A percentile compares a stretch with the other conserved stretches of the same genome.
phyloP scores from a whole-genome alignment of 495 filamentous ascomycete species.

The Schizothecium vesticola region DNA sequence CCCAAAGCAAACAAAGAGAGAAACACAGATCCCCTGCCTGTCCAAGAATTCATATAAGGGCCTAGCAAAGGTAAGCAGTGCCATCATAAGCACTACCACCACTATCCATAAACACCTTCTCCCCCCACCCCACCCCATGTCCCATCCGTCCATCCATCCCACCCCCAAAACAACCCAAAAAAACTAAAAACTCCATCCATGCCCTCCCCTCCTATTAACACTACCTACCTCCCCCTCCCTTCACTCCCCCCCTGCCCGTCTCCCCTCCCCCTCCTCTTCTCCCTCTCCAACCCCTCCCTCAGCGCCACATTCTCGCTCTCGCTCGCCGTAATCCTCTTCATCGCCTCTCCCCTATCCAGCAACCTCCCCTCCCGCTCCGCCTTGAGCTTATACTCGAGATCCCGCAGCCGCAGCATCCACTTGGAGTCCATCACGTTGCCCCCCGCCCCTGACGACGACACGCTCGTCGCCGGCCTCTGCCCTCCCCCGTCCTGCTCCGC shows the following conservation, averaged over 20 bases:
- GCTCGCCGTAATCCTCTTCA: constrained; percentile 78
- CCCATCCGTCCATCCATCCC: not conserved
- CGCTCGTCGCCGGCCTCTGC: not conserved
- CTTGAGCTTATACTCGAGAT: constrained; percentile 84
- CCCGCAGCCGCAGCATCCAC: constrained; percentile 78
- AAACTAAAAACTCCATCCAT: not conserved
- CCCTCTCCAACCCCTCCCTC: constrained; percentile 59
- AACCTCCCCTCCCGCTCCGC: constrained; percentile 83
- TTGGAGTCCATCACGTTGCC: constrained; percentile 48
- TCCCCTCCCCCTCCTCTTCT: constrained; percentile 19
- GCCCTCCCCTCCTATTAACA: not conserved
- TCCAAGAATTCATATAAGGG: not conserved
- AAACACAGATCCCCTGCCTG: too few species aligned
- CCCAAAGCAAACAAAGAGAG: too few species aligned
- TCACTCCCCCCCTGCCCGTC: not conserved
- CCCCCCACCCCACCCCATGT: too few species aligned
- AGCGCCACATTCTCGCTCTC: constrained; percentile 72
- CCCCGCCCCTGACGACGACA: not conserved
- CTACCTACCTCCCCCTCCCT: not conserved
- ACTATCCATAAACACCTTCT: not conserved
- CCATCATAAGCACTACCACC: not conserved
- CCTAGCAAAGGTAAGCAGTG: not conserved
- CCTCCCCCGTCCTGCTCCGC: constrained; percentile 3
- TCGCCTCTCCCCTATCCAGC: constrained; percentile 75
- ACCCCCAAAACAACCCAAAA: too few species aligned